Evolutionary conservation across 169 alveolate genomes (phyloP), one percentile per base, ranked within the genome.

Genomic region (Plasmodium gonderi): DNA sequence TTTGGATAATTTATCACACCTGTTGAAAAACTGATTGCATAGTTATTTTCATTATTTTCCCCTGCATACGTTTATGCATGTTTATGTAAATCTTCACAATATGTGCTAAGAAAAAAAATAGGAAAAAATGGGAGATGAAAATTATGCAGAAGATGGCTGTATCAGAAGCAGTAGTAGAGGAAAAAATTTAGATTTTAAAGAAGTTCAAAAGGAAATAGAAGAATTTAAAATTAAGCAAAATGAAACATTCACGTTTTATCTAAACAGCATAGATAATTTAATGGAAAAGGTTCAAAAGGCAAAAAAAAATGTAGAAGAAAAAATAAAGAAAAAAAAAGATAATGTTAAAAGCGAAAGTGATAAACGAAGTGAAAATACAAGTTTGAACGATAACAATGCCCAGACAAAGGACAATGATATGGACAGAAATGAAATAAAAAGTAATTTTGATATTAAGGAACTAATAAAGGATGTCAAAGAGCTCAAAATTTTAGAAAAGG

Each of bases 201-300:
- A 82, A 72, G 51, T 82, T 7, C 83, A 82, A 82, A 82, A 31
- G 20, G 92, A 82, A 69, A 69, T 82, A 47, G 42, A 42, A 72
- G 82, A 68, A 68, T 82, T 82, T 74, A 82, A 82, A 72, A 20
- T 74, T 45, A 69, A 82, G 51, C 92, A 82, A 36, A 82, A 82
- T 40, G 92, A 82, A 26, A 82, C 81, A 14, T 82, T 82, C 64
- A 29, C 17, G 23, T 82, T 82, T 82, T 82, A 82, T 33, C 38
- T 82, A 40, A 42, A 82, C 29, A 82, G 81, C n/a, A 82, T 82
- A 31, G 82, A 82, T 60, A 38, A 47, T 3, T 45, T 82, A 23
- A n/a, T 82, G 75, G 92, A 74, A 69, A 82, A 69, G 6, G 81
- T 82, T 45, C 75, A 82, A 44, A 69, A 69, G 79, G 92, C 82